Percentiles rank a stretch among this genome's conserved stretches.
Conservation (phyloP, 768 basidiomycete genomes). For the Lanmaoa rubissima region DNA sequence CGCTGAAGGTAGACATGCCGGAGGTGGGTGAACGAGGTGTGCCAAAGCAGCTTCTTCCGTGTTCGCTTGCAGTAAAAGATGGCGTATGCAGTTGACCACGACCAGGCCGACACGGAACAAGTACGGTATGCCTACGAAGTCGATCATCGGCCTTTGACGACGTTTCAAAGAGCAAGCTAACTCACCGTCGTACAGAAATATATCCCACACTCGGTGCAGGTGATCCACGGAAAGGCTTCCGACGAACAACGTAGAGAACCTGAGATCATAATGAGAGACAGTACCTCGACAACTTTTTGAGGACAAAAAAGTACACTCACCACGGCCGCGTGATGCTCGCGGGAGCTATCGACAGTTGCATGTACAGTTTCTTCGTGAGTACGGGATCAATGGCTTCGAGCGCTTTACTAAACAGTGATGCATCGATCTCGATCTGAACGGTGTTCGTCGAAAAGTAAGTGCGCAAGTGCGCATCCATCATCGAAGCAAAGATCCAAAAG, state of each 20-base stretch:
- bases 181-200: conserved; percentile 79
- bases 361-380: conserved; percentile 65
- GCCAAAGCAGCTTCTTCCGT: conserved; percentile 48
- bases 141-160: neutral
- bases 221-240: conserved; percentile 62
- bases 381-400: conserved; percentile 60
- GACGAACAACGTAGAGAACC: conserved; percentile 75
- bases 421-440: conserved; percentile 73
- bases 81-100: conserved; percentile 58
- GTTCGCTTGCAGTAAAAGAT: conserved; percentile 50
- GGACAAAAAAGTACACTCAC: conserved; percentile 34
- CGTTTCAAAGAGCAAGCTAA: neutral
- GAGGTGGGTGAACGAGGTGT: conserved; percentile 50
- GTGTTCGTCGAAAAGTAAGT: conserved; percentile 64
- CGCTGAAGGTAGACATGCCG: conserved; percentile 51
- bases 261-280: conserved; percentile 23
- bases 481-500: conserved; percentile 85
- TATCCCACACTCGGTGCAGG: conserved; percentile 76
- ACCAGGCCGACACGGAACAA: conserved; percentile 73
- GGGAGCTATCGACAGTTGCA: conserved; percentile 60
- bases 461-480: conserved; percentile 84
- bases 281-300: neutral
- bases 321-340: conserved; percentile 60
- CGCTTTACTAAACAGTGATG: conserved; percentile 64
- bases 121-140: conserved; percentile 61